Conservation (phyloP, 208 protist species). For the Blastocrithidia nonstop region DNA sequence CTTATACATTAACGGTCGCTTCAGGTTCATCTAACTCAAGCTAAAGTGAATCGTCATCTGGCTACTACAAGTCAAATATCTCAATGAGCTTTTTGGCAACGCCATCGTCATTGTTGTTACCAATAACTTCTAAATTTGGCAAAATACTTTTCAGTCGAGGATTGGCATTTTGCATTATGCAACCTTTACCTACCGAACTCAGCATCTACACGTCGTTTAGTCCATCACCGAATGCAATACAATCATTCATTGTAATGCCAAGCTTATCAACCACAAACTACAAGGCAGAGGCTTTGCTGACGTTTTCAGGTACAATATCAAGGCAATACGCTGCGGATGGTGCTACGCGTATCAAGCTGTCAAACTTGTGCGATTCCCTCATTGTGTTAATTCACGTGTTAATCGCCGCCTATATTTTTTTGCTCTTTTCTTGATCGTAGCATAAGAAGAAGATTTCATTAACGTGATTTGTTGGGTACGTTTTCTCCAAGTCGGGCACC, state of each 20-base stretch:
- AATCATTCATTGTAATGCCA: slow-evolving; percentile 24
- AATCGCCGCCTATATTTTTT: slow-evolving; percentile 15
- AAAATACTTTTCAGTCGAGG: slow-evolving; percentile 26
- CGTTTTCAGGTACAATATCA: slow-evolving; percentile 27
- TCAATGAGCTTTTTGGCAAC: slow-evolving; percentile 44
- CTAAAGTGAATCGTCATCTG: not conserved
- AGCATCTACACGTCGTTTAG: slow-evolving; percentile 63
- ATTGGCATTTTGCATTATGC: slow-evolving; percentile 51
- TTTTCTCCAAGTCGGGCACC: slow-evolving; percentile 22
- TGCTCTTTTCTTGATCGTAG: slow-evolving; percentile 24
- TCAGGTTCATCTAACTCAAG: too few relatives aligned
- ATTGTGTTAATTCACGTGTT: slow-evolving; percentile 12
- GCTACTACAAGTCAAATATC: slow-evolving; percentile 20
- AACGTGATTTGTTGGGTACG: slow-evolving; percentile 25
- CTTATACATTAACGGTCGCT: too few relatives aligned
- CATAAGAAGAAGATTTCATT: slow-evolving; percentile 54
- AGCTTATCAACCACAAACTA: slow-evolving; percentile 28
- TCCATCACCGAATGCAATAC: slow-evolving; percentile 54
- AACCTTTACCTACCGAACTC: slow-evolving; percentile 32
- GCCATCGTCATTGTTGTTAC: slow-evolving; percentile 41
- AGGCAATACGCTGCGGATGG: slow-evolving; percentile 39
- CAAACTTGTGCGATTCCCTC: slow-evolving; percentile 5
- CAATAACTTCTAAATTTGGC: slow-evolving; percentile 45
- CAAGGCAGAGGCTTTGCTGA: slow-evolving; percentile 48
- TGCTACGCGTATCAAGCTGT: slow-evolving; percentile 16